A percentile compares a stretch with the other conserved stretches of the same genome.
Evolutionary conservation across 2,329 filamentous ascomycete genomes (phyloP).

Genomic region (Aspergillus tanneri): DNA sequence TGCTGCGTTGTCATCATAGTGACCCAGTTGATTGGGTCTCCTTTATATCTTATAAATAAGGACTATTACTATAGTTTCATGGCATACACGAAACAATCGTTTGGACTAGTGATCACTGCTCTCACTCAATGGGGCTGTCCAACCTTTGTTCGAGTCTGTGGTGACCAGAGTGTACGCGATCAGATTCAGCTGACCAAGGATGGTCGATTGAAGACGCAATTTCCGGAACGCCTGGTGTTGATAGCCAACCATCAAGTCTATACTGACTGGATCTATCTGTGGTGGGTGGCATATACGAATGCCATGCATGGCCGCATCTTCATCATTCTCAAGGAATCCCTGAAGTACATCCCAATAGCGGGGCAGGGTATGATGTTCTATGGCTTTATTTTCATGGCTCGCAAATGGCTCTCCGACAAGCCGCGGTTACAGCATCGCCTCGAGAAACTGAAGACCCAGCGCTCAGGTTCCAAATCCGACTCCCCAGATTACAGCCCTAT

Average conservation of each 20-base stretch:
- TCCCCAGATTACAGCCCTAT: conserved; percentile 57
- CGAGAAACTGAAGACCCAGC: conserved; percentile 53
- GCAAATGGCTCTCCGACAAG: conserved; percentile 63
- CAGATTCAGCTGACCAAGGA: conserved; percentile 58
- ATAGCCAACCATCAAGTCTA: conserved; percentile 68
- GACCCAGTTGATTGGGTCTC: conserved; percentile 61
- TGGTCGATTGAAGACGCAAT: conserved; percentile 58
- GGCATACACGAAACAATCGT: conserved; percentile 65
- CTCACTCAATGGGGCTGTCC: conserved; percentile 64
- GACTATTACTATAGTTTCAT: conserved; percentile 64
- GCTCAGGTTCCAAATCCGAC: conserved; percentile 50
- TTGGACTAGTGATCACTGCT: conserved; percentile 61
- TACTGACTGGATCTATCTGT: conserved; percentile 68
- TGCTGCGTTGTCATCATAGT: conserved; percentile 47
- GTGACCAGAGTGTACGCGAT: conserved; percentile 59
- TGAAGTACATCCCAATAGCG: conserved; percentile 62
- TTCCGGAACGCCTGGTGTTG: conserved; percentile 61
- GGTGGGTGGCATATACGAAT: conserved; percentile 67
- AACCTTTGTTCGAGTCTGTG: conserved; percentile 61
- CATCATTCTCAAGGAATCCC: conserved; percentile 65
- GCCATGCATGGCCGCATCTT: conserved; percentile 65
- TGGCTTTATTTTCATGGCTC: conserved; percentile 64
- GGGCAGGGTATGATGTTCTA: conserved; percentile 65
- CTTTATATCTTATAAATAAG: conserved; percentile 60
- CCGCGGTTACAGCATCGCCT: conserved; percentile 59